Evolutionary conservation across 805 yeast genomes (phyloP), one percentile per base, ranked within the genome.

Genomic region (Pichia californica): DNA sequence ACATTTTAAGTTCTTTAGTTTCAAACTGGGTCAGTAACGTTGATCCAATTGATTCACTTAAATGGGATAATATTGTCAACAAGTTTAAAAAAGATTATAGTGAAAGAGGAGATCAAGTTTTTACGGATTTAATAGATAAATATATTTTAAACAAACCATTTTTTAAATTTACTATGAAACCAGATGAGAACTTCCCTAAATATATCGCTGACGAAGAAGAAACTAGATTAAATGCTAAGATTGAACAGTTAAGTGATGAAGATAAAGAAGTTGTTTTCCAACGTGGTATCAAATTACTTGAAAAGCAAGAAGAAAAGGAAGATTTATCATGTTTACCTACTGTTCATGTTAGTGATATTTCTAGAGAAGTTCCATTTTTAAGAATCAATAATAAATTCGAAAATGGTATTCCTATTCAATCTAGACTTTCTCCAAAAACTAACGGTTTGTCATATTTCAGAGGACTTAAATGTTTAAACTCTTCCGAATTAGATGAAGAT

Each of bases 11-110:
- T 57, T 73, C 87, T 1, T 50, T 93, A 8, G 74, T 86, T n/a
- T 86, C 95, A 8, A 79, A 87, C 9, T 88, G 96, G 86, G 81
- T 84, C 40, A 88, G 88, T 58, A 77, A 76, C 19, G 74, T 77
- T n/a, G 86, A 87, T 61, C 94, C 95, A 2, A 68, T 91, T 51
- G 73, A 77, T 11, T 53, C 74, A 3, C 64, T 93, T 38, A 79
- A 79, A 43, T 83, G 86, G 63, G 83, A 84, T 51, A 70, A 69
- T 10, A 68, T 76, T 19, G 64, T 91, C 31, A 51, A 57, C 4
- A 66, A 69, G 47, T 88, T 93, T 68, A 79, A 79, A 53, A 58
- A 62, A 5, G 88, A 86, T 21, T 79, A 80, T 56, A 58, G 61
- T 3, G 57, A 54, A 3, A 61, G 70, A 26, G 73, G 79, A 26